Conservation (phyloP, 2,329 filamentous ascomycete species). For the Coniella lustricola region DNA sequence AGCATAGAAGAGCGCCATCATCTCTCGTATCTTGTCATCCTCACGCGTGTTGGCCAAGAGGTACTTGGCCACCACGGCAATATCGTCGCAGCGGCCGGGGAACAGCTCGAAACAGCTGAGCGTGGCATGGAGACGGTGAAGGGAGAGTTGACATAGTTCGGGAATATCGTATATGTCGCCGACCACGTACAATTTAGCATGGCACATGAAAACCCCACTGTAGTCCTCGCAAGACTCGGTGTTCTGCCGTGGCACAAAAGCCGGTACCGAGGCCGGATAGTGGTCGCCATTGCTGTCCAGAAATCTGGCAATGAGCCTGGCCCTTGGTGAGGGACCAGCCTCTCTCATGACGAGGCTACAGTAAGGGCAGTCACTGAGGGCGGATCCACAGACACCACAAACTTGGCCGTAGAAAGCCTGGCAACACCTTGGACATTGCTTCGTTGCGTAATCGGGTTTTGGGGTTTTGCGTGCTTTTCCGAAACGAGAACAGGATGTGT, state of each 20-base stretch:
- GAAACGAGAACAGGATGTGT: not conserved
- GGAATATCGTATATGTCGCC: conserved; percentile 16
- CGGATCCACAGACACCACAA: accelerated
- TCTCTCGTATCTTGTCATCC: conserved; percentile 7
- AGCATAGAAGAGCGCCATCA: conserved; percentile 12
- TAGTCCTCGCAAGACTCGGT: conserved; percentile 13
- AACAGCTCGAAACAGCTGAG: conserved; percentile 11
- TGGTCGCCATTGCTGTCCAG: not conserved
- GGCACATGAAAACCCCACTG: conserved; percentile 13
- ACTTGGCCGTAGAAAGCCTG: accelerated
- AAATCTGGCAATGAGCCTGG: not conserved
- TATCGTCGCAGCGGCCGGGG: conserved; percentile 7
- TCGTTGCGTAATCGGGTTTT: not conserved
- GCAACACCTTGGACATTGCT: not conserved
- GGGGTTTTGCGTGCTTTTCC: not conserved
- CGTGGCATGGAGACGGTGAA: conserved; percentile 12
- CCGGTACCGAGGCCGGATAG: not conserved
- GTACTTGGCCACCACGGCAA: conserved; percentile 4
- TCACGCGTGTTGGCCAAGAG: conserved; percentile 12
- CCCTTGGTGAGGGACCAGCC: too few relatives aligned
- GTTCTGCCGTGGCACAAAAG: conserved; percentile 6
- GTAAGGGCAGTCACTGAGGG: not conserved
- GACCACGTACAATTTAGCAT: conserved; percentile 15
- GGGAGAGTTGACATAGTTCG: not conserved
- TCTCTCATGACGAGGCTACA: not conserved